Percentiles rank a stretch among this genome's conserved stretches.
Conservation (phyloP, 1,284 basidiomycete species). For the Fomitiporia mediterranea region DNA sequence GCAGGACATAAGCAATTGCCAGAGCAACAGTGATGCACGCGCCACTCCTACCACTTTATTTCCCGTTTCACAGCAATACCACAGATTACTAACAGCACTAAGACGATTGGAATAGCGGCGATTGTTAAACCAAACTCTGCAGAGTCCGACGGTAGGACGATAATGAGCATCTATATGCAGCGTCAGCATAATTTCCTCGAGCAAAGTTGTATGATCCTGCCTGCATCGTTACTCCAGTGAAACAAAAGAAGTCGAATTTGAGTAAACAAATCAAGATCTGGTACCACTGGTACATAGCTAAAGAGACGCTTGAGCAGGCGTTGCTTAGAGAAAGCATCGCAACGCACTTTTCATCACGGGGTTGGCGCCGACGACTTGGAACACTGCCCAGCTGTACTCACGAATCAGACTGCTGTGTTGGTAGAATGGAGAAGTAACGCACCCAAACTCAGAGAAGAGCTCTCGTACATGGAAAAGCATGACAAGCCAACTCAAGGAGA, state of each 20-base stretch:
- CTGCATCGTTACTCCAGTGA: constrained; percentile 83
- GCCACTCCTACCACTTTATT: constrained; percentile 61
- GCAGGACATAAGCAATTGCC: neutral
- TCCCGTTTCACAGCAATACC: constrained; percentile 71
- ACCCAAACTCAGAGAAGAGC: constrained; percentile 54
- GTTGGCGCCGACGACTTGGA: constrained; percentile 79
- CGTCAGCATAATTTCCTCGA: constrained; percentile 18
- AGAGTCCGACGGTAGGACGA: constrained; percentile 58
- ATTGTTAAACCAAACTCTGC: constrained; percentile 79
- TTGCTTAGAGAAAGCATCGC: neutral
- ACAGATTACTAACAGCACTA: constrained; percentile 61
- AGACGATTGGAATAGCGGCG: constrained; percentile 75
- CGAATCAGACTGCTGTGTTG: constrained; percentile 1
- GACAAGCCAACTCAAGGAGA: constrained; percentile 34
- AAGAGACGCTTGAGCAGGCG: neutral
- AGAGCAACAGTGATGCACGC: neutral
- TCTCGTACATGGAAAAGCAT: constrained; percentile 37
- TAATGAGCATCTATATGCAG: constrained; percentile 56
- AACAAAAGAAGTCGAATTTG: constrained; percentile 85
- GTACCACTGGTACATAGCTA: constrained; percentile 81
- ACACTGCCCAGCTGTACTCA: constrained; percentile 68
- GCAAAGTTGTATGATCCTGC: constrained; percentile 32
- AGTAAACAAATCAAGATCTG: constrained; percentile 81
- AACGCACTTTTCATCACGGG: constrained; percentile 71
- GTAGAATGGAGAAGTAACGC: constrained; percentile 23